Evolutionary conservation across 192 early-diverging fungal species (phyloP), one percentile per base, ranked within the genome.

Genomic region (Lunasporangiospora selenospora): DNA sequence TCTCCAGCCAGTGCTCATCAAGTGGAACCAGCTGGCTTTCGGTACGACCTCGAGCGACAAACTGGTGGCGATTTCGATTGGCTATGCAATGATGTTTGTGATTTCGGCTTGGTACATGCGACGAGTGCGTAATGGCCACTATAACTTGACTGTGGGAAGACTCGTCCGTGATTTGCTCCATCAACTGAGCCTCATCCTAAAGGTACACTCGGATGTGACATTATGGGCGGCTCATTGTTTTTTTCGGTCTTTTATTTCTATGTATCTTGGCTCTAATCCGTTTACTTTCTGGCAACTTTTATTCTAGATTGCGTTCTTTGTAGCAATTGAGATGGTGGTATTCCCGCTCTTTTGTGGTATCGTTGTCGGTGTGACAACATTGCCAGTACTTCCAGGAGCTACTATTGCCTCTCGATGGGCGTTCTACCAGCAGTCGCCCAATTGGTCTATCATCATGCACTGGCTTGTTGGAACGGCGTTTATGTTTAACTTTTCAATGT

Each of bases 401-500:
- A 87, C 89, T 0, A 75, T 81, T 16, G 37, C 57, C 5, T 65
- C 84, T 16, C 90, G 92, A 8, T 75, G 79, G 38, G 76, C 58
- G 0, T 91, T 89, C 53, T 86, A 88, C 64, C 56, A 67, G 11
- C 57, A 77, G 16, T 81, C 83, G 21, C 90, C 90, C 2, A 82
- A 87, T 64, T 85, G 85, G n/a, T 86, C 83, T 18, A 75, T 77
- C 49, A 87, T 94, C 45, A 77, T 94, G 56, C 94, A 97, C 62
- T 98, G 96, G 97, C 83, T 98, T 58, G 58, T 88, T 4, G 97
- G 97, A 2, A 95, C 97, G 11, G 85, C 85, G 18, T 95, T 97
- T 65, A 95, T 98, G 94, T 94, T 93, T 53, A 85, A 92, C 58
- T 94, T 99, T 84, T 91, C 96, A 3, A 78, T 88, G 7, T 95